Percentiles rank a stretch among this genome's conserved stretches.
Conservation (phyloP, 2,329 filamentous ascomycete species). For the Achaetomium macrosporum region DNA sequence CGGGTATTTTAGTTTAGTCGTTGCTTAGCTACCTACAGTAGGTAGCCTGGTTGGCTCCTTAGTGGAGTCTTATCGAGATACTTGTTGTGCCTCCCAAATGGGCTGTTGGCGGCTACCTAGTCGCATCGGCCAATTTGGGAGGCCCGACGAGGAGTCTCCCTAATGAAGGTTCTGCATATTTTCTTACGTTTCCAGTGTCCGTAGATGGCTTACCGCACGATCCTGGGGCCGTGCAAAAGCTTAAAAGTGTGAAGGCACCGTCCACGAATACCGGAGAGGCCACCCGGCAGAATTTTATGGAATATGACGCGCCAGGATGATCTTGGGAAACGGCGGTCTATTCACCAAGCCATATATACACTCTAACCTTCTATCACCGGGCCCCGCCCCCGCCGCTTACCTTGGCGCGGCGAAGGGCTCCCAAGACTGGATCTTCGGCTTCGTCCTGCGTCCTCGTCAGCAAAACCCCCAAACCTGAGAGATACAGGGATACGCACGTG, state of each 20-base stretch:
- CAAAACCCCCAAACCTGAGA: not conserved
- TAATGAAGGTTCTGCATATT: too few relatives aligned
- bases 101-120: too few relatives aligned
- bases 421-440: constrained; percentile 34
- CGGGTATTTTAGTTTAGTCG: not conserved
- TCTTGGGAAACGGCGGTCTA: too few relatives aligned
- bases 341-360: not conserved
- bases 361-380: not conserved
- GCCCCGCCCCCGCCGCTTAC: constrained; percentile 4
- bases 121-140: too few relatives aligned
- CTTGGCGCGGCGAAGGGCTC: constrained; percentile 30
- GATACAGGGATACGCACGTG: constrained; percentile 65
- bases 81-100: not conserved
- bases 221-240: too few relatives aligned
- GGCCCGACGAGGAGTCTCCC: too few relatives aligned
- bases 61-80: not conserved
- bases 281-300: too few relatives aligned
- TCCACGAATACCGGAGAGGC: too few relatives aligned
- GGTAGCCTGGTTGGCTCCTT: not conserved
- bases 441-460: constrained; percentile 24
- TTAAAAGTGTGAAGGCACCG: too few relatives aligned
- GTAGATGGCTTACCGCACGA: too few relatives aligned
- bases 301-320: too few relatives aligned
- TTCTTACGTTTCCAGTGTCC: too few relatives aligned
- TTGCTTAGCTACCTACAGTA: not conserved